These are phyloP conservation scores for Mycena maculata DNA, from an alignment of 768 basidiomycete genomes.

Conservation along the genomic window DNA sequence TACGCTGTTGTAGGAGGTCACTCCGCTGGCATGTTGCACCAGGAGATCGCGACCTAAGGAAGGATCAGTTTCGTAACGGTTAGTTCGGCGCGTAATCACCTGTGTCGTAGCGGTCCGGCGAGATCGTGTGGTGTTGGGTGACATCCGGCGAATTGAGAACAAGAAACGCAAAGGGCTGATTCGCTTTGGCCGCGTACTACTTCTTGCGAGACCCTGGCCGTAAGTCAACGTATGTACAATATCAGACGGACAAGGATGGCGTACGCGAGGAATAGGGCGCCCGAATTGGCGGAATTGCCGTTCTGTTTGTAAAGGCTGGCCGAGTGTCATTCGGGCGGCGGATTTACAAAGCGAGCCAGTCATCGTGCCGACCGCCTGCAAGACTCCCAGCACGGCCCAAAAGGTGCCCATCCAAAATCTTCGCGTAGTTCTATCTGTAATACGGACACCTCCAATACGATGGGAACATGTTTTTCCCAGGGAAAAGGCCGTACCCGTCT, in stretches of 20 bases:
- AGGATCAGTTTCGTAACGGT: neutral
- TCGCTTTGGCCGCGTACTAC: neutral
- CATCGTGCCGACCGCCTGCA: slow-evolving; percentile 10
- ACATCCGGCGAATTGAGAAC: neutral
- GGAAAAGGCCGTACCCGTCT: slow-evolving; percentile 10
- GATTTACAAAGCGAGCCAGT: too few species aligned
- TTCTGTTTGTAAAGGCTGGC: slow-evolving; percentile 12
- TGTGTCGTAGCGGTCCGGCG: slow-evolving; percentile 7
- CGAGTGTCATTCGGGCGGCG: neutral
- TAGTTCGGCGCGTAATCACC: neutral
- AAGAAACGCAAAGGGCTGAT: too few species aligned
- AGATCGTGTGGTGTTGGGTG: slow-evolving; percentile 8
- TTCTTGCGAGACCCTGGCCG: slow-evolving; percentile 18
- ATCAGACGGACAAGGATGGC: neutral
- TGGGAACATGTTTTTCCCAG: too few species aligned
- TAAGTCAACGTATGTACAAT: neutral
- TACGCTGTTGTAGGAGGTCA: slow-evolving; percentile 9
- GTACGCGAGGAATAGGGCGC: slow-evolving; percentile 26
- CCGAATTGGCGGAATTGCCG: slow-evolving; percentile 3
- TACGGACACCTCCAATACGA: too few species aligned
- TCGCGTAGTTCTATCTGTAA: slow-evolving; percentile 13
- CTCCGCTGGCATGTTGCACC: slow-evolving; percentile 5
- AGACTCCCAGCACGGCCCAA: slow-evolving; percentile 21
- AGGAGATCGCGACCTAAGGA: slow-evolving; percentile 23
- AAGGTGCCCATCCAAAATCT: neutral